Conservation (phyloP, 768 basidiomycete species). For the Lentinula detonsa region DNA sequence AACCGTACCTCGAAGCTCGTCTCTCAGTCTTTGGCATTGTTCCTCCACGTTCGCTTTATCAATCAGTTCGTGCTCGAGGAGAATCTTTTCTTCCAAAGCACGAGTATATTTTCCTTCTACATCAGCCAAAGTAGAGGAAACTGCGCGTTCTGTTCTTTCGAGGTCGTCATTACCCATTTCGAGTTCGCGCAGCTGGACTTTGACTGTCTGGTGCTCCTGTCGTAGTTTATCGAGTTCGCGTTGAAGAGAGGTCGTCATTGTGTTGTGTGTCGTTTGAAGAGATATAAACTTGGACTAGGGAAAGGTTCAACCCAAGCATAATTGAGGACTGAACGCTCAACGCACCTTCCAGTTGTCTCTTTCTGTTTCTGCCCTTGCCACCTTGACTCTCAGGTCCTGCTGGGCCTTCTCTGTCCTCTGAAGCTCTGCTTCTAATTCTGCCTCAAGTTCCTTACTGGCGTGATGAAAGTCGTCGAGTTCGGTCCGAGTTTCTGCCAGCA, state of each 20-base stretch:
- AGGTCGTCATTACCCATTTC: conserved; percentile 99
- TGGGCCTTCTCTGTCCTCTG: conserved; percentile 83
- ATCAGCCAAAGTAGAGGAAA: conserved; percentile 76
- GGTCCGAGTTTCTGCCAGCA: conserved; percentile 76
- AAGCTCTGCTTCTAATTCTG: conserved; percentile 88
- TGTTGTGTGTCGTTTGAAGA: conserved; percentile 86
- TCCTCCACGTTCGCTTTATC: conserved; percentile 89
- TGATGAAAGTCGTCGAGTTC: conserved; percentile 87
- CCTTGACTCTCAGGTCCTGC: conserved; percentile 71
- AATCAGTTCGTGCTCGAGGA: conserved; percentile 92
- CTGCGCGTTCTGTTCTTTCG: conserved; percentile 89
- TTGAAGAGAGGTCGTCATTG: conserved; percentile 85
- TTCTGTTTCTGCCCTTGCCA: conserved; percentile 63
- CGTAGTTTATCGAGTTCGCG: conserved; percentile 82
- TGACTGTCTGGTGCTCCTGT: conserved; percentile 63
- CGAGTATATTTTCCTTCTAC: conserved; percentile 86
- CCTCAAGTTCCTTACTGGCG: conserved; percentile 87
- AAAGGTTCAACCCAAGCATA: conserved; percentile 5
- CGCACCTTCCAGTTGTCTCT: conserved; percentile 92
- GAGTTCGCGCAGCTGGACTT: conserved; percentile 76
- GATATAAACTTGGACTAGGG: conserved; percentile 76
- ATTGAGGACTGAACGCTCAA: background rate
- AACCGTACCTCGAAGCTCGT: conserved; percentile 80
- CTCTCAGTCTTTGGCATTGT: conserved; percentile 83
- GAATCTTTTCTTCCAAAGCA: conserved; percentile 92